Evolutionary conservation across 2,329 filamentous ascomycete genomes (phyloP).

Genomic region (Neonectria magnoliae): DNA sequence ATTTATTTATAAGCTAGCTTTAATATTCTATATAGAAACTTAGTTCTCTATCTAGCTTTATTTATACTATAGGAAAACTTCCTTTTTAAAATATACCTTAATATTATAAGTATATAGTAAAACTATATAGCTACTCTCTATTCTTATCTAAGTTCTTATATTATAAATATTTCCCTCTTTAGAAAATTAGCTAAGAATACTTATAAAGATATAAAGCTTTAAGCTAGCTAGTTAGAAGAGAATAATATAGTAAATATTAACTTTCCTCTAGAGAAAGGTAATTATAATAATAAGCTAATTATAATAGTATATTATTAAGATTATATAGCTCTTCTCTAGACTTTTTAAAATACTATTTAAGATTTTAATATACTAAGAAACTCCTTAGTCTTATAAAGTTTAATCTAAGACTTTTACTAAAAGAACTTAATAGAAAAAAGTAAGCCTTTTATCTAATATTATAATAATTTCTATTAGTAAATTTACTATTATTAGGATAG

Average conservation of each 20-base stretch:
- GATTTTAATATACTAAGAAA: slow-evolving; percentile 18
- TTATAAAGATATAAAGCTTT: slow-evolving; percentile 10
- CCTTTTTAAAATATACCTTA: background rate
- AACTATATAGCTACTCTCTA: slow-evolving; percentile 6
- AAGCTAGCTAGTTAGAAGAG: slow-evolving; percentile 13
- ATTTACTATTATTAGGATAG: background rate
- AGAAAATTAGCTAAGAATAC: slow-evolving; percentile 19
- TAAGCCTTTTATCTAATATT: slow-evolving; percentile 14
- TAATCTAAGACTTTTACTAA: slow-evolving; percentile 12
- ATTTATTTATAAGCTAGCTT: background rate
- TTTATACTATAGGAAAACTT: slow-evolving; percentile 22
- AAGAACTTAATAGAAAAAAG: slow-evolving; percentile 5
- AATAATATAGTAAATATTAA: slow-evolving; percentile 15
- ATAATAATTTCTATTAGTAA: slow-evolving; percentile 15
- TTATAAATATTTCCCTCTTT: slow-evolving; percentile 23
- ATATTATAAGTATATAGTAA: slow-evolving; percentile 14
- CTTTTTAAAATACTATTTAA: slow-evolving; percentile 16
- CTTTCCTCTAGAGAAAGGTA: slow-evolving; percentile 13
- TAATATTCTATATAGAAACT: slow-evolving; percentile 15
- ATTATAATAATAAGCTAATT: slow-evolving; percentile 8
- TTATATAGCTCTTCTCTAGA: slow-evolving; percentile 16
- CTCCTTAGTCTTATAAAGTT: slow-evolving; percentile 14
- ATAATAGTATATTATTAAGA: slow-evolving; percentile 17
- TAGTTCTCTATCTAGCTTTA: slow-evolving; percentile 21
- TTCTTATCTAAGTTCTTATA: slow-evolving; percentile 5